Percentiles rank a stretch among this genome's conserved stretches.
phyloP scores from a whole-genome alignment of 176 grass and related monocot genomes.

The Bromus sterilis region DNA sequence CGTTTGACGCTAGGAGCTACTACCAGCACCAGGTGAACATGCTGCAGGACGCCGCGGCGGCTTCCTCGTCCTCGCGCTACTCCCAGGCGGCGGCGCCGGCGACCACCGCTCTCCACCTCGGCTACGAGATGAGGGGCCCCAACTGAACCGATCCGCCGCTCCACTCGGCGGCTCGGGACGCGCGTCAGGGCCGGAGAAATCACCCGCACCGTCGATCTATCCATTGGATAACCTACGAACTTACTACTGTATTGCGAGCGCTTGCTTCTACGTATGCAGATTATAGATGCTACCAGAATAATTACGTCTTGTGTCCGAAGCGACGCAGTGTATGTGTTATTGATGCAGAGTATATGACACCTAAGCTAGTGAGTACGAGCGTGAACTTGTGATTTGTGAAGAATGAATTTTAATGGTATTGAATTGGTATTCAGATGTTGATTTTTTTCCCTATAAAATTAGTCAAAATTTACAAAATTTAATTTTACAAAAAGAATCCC shows the following conservation, averaged over 20 bases:
- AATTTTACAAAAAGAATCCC: too few relatives aligned
- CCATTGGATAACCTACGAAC: not conserved
- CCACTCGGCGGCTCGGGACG: not conserved
- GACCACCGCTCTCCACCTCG: slow-evolving; percentile 3
- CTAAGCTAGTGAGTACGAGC: not conserved
- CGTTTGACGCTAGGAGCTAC: slow-evolving; percentile 1
- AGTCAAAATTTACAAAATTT: too few relatives aligned
- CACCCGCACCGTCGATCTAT: not conserved
- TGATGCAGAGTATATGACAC: too few relatives aligned
- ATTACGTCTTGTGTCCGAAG: not conserved
- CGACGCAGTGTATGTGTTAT: not conserved
- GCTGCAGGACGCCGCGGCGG: slow-evolving; percentile 6
- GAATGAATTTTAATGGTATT: too few relatives aligned
- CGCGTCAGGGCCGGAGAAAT: too few relatives aligned
- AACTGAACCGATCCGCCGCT: not conserved
- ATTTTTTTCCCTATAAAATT: too few relatives aligned
- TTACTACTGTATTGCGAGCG: not conserved
- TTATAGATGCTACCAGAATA: not conserved
- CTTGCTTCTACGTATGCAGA: too few relatives aligned
- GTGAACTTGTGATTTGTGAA: not conserved
- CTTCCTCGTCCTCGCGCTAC: not conserved
- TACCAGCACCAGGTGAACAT: not conserved
- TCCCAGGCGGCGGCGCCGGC: not conserved
- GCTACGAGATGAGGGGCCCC: not conserved
- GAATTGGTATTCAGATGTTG: too few relatives aligned